phyloP scores from a whole-genome alignment of 192 early-diverging fungal genomes.

The Coemansia sp. region DNA sequence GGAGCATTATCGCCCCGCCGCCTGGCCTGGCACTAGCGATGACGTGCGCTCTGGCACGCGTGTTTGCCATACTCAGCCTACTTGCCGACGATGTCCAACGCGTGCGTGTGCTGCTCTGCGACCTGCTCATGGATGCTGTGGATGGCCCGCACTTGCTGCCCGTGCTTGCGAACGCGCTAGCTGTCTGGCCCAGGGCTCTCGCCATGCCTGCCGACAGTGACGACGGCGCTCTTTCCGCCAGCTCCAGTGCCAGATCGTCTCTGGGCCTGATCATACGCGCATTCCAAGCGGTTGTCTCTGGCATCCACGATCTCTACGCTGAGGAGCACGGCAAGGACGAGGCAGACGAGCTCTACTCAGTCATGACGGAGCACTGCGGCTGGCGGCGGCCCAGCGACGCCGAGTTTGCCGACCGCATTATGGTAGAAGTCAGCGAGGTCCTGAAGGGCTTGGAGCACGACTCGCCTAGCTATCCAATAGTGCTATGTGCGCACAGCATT shows the following conservation, averaged over 20 bases:
- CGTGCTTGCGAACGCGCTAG: constrained; percentile 32
- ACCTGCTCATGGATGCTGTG: constrained; percentile 51
- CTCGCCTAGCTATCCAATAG: constrained; percentile 32
- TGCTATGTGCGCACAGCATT: constrained; percentile 42
- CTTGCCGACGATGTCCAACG: constrained; percentile 43
- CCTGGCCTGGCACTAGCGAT: constrained; percentile 10
- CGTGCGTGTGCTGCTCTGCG: constrained; percentile 35
- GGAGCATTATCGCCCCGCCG: constrained; percentile 20
- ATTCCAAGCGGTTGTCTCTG: constrained; percentile 44
- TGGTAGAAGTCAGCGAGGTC: constrained; percentile 29
- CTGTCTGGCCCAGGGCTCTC: constrained; percentile 41
- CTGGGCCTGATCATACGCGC: constrained; percentile 38
- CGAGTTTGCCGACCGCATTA: constrained; percentile 47
- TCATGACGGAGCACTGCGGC: constrained; percentile 43
- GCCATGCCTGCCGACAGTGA: constrained; percentile 9
- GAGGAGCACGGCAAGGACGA: constrained; percentile 34
- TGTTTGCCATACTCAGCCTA: constrained; percentile 37
- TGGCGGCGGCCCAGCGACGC: constrained; percentile 45
- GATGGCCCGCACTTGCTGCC: constrained; percentile 45
- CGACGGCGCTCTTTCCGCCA: neutral
- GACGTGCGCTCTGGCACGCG: constrained; percentile 37
- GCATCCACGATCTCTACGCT: constrained; percentile 48
- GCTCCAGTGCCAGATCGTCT: neutral
- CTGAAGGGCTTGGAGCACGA: constrained; percentile 14
- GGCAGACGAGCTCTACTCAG: constrained; percentile 41